These are phyloP conservation scores for Lavandula angustifolia DNA, from an alignment of 257 asterid genomes.

Conservation along the genomic window DNA sequence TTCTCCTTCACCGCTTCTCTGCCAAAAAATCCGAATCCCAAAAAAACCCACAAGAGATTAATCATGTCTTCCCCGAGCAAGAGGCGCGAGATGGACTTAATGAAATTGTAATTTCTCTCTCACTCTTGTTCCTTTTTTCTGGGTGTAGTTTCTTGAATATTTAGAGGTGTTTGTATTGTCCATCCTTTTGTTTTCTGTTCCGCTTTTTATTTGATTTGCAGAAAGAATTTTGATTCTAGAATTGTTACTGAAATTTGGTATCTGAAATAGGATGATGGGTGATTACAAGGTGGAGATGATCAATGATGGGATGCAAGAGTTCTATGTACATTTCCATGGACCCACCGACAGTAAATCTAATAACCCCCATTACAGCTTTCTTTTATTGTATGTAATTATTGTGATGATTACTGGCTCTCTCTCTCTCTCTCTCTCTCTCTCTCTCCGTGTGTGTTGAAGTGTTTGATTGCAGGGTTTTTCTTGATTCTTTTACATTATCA, in stretches of 20 bases:
- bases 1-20: slow-evolving; percentile 23
- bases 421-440: neutral
- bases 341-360: slow-evolving; percentile 74
- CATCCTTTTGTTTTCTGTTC: neutral
- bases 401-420: slow-evolving; percentile 15
- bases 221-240: slow-evolving; percentile 2
- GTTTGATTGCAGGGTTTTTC: slow-evolving; percentile 29
- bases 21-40: neutral
- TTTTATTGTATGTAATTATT: slow-evolving; percentile 13
- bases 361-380: slow-evolving; percentile 25
- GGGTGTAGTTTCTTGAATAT: slow-evolving; percentile 18
- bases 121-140: slow-evolving; percentile 14
- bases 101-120: slow-evolving; percentile 70
- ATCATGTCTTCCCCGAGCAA: slow-evolving; percentile 98
- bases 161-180: neutral
- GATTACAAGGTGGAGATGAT: slow-evolving; percentile 97
- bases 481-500: neutral
- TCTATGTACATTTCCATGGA: slow-evolving; percentile 89
- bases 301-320: slow-evolving; percentile 87
- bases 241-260: slow-evolving; percentile 8
- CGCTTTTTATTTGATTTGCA: neutral
- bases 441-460: slow-evolving; percentile 26
- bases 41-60: slow-evolving; percentile 16
- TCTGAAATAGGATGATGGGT: slow-evolving; percentile 86
- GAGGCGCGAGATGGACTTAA: slow-evolving; percentile 97